Percentiles rank a stretch among this genome's conserved stretches.
Evolutionary conservation across 2,329 filamentous ascomycete genomes (phyloP).

Genomic region (Cadophora malorum): DNA sequence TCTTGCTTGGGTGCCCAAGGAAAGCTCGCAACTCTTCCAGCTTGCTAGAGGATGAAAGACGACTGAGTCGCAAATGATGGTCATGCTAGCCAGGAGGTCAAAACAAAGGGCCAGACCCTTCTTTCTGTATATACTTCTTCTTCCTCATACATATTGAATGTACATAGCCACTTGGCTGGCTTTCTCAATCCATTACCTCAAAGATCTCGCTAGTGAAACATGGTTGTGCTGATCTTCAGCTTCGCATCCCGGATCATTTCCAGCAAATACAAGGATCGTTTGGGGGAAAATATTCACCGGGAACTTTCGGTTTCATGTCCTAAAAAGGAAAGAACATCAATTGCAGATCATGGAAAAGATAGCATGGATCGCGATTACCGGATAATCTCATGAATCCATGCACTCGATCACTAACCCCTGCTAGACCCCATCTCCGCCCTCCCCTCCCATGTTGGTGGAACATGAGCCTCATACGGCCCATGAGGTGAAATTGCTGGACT

Average conservation of each 20-base stretch:
- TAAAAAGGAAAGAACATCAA: background rate
- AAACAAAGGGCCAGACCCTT: background rate
- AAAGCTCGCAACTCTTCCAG: conserved; percentile 29
- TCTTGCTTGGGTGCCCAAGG: conserved; percentile 33
- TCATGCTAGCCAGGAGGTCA: conserved; percentile 3
- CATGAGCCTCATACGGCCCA: background rate
- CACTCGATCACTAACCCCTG: background rate
- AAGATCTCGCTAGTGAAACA: background rate
- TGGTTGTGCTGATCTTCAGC: too few relatives aligned
- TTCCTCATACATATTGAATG: background rate
- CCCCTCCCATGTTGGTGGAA: background rate
- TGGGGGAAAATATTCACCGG: background rate
- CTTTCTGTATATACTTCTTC: conserved; percentile 15
- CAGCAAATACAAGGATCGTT: too few relatives aligned
- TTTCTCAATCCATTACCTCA: background rate
- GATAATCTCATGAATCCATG: background rate
- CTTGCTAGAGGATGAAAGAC: conserved; percentile 24
- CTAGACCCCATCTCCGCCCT: conserved; percentile 4
- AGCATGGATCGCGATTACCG: background rate
- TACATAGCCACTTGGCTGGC: conserved; percentile 12
- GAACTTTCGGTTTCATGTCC: background rate
- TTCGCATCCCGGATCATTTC: too few relatives aligned
- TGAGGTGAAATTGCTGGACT: background rate
- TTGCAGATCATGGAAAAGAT: background rate
- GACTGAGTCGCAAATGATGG: background rate